Evolutionary conservation across 1,284 basidiomycete species (phyloP).

Genomic region (Wallemia ichthyophaga): DNA sequence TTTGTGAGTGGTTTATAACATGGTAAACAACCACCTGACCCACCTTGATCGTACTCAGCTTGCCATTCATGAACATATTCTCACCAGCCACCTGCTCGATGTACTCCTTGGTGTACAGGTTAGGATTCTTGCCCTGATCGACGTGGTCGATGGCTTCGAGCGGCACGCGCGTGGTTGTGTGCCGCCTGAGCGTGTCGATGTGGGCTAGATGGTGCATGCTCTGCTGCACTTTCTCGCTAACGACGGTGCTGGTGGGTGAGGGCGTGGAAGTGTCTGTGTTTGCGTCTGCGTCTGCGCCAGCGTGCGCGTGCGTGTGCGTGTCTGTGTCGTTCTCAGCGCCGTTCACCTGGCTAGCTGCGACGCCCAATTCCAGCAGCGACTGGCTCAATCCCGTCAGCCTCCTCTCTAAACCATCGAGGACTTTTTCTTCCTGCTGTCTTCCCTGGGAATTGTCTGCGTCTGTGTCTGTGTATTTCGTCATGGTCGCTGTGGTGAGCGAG

Average conservation of each 20-base stretch:
- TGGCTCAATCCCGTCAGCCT: slow-evolving; percentile 8
- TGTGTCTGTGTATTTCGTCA: no score
- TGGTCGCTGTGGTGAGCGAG: no score
- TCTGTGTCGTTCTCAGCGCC: not conserved
- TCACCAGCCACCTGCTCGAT: slow-evolving; percentile 11
- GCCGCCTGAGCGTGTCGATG: not conserved
- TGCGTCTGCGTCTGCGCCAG: no score
- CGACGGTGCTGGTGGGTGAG: no score
- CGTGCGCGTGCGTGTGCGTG: no score
- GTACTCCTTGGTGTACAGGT: slow-evolving; percentile 9
- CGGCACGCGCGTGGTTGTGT: not conserved
- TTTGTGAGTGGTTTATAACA: no score
- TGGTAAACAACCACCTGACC: not conserved
- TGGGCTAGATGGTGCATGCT: not conserved
- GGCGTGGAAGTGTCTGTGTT: no score
- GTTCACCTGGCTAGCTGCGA: slow-evolving; percentile 5
- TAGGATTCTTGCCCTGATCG: slow-evolving; percentile 11
- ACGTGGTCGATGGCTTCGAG: slow-evolving; percentile 4
- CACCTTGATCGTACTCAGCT: slow-evolving; percentile 9
- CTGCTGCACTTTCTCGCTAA: no score
- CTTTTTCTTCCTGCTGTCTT: not conserved
- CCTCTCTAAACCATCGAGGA: slow-evolving; percentile 6
- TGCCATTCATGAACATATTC: slow-evolving; percentile 13
- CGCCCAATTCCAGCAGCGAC: slow-evolving; percentile 9
- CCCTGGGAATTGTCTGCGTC: no score